Percentiles rank a stretch among this genome's conserved stretches.
Conservation (phyloP, 208 protist species). For the Leishmania aethiopica region DNA sequence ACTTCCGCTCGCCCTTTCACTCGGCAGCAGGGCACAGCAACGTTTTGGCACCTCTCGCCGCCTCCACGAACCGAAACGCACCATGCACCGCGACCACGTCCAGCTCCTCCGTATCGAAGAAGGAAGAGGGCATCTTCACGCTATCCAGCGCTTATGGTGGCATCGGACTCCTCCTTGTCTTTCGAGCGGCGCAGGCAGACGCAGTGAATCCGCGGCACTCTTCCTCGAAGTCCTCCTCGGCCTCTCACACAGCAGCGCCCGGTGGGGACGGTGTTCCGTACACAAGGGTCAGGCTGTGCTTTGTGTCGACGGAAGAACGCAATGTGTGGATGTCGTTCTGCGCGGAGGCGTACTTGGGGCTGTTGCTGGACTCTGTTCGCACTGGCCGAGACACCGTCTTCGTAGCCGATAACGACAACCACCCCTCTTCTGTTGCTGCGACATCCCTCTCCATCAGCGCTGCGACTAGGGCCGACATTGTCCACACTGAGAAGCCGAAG, state of each 20-base stretch:
- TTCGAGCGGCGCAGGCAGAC: slow-evolving; percentile 25
- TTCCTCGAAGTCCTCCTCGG: background rate
- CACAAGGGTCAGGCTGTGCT: slow-evolving; percentile 46
- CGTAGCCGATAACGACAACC: background rate
- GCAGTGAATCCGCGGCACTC: slow-evolving; percentile 5
- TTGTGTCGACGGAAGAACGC: slow-evolving; percentile 47
- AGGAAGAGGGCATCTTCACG: slow-evolving; percentile 45
- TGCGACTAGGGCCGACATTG: background rate
- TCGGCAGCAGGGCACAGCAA: slow-evolving; percentile 7
- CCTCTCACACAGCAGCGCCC: background rate
- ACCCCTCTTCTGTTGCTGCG: background rate
- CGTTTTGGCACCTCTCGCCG: background rate
- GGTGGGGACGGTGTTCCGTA: slow-evolving; percentile 16
- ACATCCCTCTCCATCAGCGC: background rate
- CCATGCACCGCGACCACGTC: background rate
- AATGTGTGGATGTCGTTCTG: slow-evolving; percentile 53
- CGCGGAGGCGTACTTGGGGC: slow-evolving; percentile 43
- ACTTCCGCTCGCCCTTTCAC: slow-evolving; percentile 29
- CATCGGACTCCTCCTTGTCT: slow-evolving; percentile 55
- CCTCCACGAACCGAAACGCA: background rate
- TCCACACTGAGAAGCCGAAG: slow-evolving; percentile 19
- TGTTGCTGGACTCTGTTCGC: slow-evolving; percentile 62
- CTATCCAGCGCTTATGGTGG: slow-evolving; percentile 50
- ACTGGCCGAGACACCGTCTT: slow-evolving; percentile 35
- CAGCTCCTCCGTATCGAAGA: slow-evolving; percentile 7